These are phyloP conservation scores for Lichenothelia convexa DNA, from an alignment of 495 filamentous ascomycete species.

Conservation along the genomic window DNA sequence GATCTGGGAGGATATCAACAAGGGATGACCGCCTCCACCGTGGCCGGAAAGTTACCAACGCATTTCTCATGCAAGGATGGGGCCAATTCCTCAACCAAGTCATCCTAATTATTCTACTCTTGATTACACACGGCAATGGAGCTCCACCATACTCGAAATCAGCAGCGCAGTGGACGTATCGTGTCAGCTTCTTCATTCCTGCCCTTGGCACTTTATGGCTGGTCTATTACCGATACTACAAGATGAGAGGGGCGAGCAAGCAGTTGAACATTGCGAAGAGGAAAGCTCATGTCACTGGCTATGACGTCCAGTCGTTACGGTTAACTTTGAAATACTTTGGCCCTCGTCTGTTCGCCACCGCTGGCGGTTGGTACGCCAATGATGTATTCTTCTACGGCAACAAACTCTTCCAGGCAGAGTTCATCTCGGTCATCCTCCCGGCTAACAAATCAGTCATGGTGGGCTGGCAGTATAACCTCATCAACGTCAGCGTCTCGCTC, in stretches of 20 bases:
- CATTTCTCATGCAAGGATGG: conserved; percentile 96
- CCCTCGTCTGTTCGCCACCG: conserved; percentile 65
- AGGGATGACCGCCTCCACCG: conserved; percentile 81
- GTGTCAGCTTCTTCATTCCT: conserved; percentile 67
- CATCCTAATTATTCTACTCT: conserved; percentile 59
- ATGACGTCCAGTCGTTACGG: conserved; percentile 62
- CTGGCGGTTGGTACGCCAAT: conserved; percentile 74
- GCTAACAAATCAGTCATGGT: conserved; percentile 49
- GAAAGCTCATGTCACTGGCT: conserved; percentile 70
- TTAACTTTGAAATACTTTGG: conserved; percentile 64
- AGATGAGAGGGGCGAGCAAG: conserved; percentile 63
- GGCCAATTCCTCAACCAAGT: conserved; percentile 85
- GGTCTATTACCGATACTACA: conserved; percentile 74
- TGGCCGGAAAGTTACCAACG: conserved; percentile 77
- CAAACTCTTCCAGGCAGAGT: conserved; percentile 85
- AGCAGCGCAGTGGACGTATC: conserved; percentile 66
- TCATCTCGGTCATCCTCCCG: conserved; percentile 56
- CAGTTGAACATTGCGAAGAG: conserved; percentile 61
- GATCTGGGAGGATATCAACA: conserved; percentile 69
- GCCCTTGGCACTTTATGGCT: conserved; percentile 83
- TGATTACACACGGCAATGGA: conserved; percentile 55
- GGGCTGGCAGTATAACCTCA: conserved; percentile 74
- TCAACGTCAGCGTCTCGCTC: conserved; percentile 69
- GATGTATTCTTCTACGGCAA: conserved; percentile 97
- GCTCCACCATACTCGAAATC: conserved; percentile 53